phyloP scores from a whole-genome alignment of 345 rosid genomes.

The Melaleuca alternifolia region DNA sequence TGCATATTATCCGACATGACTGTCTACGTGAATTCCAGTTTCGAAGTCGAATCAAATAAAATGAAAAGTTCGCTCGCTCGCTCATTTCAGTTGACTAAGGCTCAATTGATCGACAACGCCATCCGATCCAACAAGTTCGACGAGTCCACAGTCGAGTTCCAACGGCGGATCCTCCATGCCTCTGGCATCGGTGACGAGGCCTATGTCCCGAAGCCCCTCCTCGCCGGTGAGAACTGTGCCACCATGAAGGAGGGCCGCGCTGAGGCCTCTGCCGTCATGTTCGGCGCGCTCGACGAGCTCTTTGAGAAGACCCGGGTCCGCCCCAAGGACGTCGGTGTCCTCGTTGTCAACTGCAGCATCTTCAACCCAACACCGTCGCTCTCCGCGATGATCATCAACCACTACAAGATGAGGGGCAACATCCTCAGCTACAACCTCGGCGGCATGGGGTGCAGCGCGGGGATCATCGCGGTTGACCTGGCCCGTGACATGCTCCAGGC shows the following conservation, averaged over 20 bases:
- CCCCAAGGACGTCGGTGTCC: constrained; percentile 81
- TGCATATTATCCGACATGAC: neutral
- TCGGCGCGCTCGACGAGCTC: constrained; percentile 83
- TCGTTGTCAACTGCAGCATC: constrained; percentile 89
- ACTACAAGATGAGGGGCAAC: constrained; percentile 93
- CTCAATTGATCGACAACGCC: constrained; percentile 51
- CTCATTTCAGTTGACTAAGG: constrained; percentile 50
- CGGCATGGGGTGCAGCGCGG: constrained; percentile 95
- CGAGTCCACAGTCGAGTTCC: constrained; percentile 51
- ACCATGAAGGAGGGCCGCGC: constrained; percentile 87
- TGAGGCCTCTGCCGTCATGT: constrained; percentile 76
- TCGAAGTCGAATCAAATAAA: neutral
- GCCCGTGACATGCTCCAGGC: constrained; percentile 92
- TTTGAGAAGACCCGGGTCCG: constrained; percentile 69
- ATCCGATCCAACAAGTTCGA: constrained; percentile 59
- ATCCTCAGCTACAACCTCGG: constrained; percentile 87
- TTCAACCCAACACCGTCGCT: constrained; percentile 93
- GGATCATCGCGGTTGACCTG: constrained; percentile 71
- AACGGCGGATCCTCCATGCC: constrained; percentile 48
- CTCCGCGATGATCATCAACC: constrained; percentile 90
- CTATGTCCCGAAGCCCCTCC: constrained; percentile 56
- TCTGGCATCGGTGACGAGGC: constrained; percentile 90
- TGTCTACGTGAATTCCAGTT: neutral
- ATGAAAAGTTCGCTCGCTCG: neutral
- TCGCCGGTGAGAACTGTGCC: constrained; percentile 35